Conservation (phyloP, 1,284 basidiomycete species). For the Mycosarcoma mackinlayi region DNA sequence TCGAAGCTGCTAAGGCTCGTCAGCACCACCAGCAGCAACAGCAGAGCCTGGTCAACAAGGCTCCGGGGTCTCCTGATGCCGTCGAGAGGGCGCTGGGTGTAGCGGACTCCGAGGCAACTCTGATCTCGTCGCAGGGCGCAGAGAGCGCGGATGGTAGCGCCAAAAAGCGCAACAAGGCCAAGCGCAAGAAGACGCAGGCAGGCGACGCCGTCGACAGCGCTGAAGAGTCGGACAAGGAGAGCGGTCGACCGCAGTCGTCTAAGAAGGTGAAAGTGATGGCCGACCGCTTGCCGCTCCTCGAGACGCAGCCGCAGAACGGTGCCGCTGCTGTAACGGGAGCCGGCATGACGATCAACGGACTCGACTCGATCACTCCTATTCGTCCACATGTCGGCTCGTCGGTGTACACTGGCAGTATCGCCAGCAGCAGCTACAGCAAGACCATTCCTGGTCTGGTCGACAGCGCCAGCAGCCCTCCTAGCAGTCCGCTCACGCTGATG, state of each 20-base stretch:
- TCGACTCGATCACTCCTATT: slow-evolving; percentile 45
- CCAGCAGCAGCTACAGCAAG: slow-evolving; percentile 48
- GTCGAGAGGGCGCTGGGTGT: slow-evolving; percentile 17
- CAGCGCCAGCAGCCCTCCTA: slow-evolving; percentile 59
- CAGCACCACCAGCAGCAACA: slow-evolving; percentile 30
- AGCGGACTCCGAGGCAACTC: slow-evolving; percentile 3
- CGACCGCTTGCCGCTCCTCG: slow-evolving; percentile 45
- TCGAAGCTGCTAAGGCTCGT: slow-evolving; percentile 47
- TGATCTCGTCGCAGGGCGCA: slow-evolving; percentile 3
- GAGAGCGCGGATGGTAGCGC: slow-evolving; percentile 16
- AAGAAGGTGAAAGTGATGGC: slow-evolving; percentile 35
- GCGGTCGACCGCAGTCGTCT: slow-evolving; percentile 11
- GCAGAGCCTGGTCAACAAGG: slow-evolving; percentile 23
- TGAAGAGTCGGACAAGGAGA: slow-evolving; percentile 36
- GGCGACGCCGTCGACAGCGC: slow-evolving; percentile 26
- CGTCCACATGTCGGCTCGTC: slow-evolving; percentile 36
- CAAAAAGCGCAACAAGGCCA: slow-evolving; percentile 45
- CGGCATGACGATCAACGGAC: slow-evolving; percentile 30
- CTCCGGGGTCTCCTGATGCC: slow-evolving; percentile 21
- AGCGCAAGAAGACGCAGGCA: slow-evolving; percentile 42
- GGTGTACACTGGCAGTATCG: slow-evolving; percentile 48
- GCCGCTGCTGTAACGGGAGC: slow-evolving; percentile 9
- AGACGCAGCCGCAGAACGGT: slow-evolving; percentile 37
- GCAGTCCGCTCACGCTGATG: slow-evolving; percentile 57
- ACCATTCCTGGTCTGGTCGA: slow-evolving; percentile 56